Conservation (phyloP, 805 yeast species). For the Schizosaccharomyces lindneri region DNA sequence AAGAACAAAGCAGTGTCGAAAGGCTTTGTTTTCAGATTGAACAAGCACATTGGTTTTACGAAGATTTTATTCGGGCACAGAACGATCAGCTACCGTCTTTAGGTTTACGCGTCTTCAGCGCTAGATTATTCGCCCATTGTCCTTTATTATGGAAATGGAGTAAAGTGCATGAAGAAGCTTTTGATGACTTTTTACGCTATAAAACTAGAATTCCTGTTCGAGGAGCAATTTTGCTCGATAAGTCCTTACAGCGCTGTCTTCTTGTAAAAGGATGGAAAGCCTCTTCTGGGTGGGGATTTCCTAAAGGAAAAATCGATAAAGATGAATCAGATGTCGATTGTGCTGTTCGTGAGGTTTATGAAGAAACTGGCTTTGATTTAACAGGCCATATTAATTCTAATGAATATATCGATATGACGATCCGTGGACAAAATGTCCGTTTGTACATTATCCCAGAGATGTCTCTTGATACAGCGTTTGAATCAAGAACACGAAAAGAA, state of each 20-base stretch:
- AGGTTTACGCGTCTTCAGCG: constrained; percentile 54
- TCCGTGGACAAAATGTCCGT: constrained; percentile 62
- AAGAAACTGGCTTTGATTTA: constrained; percentile 83
- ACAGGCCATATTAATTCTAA: constrained; percentile 38
- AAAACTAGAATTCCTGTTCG: constrained; percentile 83
- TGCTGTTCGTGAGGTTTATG: constrained; percentile 75
- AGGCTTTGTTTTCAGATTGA: constrained; percentile 82
- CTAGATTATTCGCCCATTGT: constrained; percentile 57
- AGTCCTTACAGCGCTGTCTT: constrained; percentile 29
- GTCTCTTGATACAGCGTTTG: constrained; percentile 50
- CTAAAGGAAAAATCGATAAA: constrained; percentile 87
- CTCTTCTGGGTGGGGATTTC: constrained; percentile 69
- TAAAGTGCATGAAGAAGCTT: constrained; percentile 27
- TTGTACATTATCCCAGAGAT: constrained; percentile 56
- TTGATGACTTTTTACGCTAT: constrained; percentile 56
- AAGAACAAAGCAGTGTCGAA: constrained; percentile 57
- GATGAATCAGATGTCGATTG: constrained; percentile 73
- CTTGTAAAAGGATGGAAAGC: constrained; percentile 70
- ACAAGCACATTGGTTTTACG: constrained; percentile 95
- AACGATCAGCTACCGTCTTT: constrained; percentile 55
- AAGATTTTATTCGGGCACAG: constrained; percentile 50
- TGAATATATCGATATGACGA: constrained; percentile 57
- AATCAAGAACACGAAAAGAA: constrained; percentile 69
- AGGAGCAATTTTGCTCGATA: constrained; percentile 74
- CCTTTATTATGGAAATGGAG: constrained; percentile 17